phyloP scores from a whole-genome alignment of 306 rosid genomes.

The Argentina anserina region DNA sequence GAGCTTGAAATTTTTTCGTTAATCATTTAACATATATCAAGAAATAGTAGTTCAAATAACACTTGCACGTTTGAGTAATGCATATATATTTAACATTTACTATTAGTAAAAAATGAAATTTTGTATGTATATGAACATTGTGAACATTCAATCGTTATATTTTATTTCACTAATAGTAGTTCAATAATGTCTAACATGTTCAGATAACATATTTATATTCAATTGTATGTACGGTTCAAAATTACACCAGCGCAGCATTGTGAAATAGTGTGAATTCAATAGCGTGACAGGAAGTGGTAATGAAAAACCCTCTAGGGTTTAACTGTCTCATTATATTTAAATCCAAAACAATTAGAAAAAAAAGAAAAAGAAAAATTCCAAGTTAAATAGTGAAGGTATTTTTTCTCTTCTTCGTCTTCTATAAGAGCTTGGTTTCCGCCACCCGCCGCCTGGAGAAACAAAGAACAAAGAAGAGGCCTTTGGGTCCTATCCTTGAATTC shows the following conservation, averaged over 20 bases:
- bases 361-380: not conserved
- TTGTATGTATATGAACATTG: too few species aligned
- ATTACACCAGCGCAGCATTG: not conserved
- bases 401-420: not conserved
- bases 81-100: too few species aligned
- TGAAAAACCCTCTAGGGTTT: constrained; percentile 10
- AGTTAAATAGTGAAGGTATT: constrained; percentile 7
- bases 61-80: too few species aligned
- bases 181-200: not conserved
- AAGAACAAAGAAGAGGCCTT: constrained; percentile 18
- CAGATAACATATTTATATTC: too few species aligned
- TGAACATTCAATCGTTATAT: too few species aligned
- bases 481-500: constrained; percentile 25
- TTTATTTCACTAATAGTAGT: not conserved
- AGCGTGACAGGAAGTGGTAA: not conserved
- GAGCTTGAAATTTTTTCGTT: rapidly evolving
- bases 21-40: rapidly evolving
- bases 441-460: constrained; percentile 33
- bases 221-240: not conserved
- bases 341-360: not conserved
- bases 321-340: not conserved
- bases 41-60: too few species aligned
- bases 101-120: too few species aligned
- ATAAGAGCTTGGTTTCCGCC: constrained; percentile 9
- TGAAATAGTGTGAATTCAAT: too few species aligned